Conservation (phyloP, 2,329 filamentous ascomycete genomes). For the Fusarium agapanthi region DNA sequence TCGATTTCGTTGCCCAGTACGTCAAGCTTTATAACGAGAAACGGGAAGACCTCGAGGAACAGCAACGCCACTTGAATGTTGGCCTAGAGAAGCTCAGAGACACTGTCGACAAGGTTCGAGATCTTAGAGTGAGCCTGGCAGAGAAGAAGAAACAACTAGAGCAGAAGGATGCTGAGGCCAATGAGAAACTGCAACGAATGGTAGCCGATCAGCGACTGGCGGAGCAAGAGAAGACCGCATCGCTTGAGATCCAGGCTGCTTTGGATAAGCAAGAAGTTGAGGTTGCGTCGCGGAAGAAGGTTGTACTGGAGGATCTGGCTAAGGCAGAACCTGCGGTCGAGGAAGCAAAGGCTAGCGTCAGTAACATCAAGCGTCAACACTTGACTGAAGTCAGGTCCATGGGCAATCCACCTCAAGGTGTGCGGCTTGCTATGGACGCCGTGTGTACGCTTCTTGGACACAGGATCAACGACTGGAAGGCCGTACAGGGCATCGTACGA, state of each 20-base stretch:
- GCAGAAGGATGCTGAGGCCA: slow-evolving; percentile 92
- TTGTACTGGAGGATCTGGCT: slow-evolving; percentile 87
- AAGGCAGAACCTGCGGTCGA: slow-evolving; percentile 91
- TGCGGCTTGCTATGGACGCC: slow-evolving; percentile 92
- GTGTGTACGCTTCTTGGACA: slow-evolving; percentile 95
- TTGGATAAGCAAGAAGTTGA: slow-evolving; percentile 90
- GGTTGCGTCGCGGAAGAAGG: slow-evolving; percentile 81
- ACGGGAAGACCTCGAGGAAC: slow-evolving; percentile 96
- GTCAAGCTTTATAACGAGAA: slow-evolving; percentile 98
- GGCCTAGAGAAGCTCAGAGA: slow-evolving; percentile 97
- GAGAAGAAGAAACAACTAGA: slow-evolving; percentile 95
- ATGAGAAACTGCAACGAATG: slow-evolving; percentile 97
- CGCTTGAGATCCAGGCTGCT: slow-evolving; percentile 86
- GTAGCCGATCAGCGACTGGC: slow-evolving; percentile 94
- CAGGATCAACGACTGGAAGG: slow-evolving; percentile 90
- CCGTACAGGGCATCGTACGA: slow-evolving; percentile 86
- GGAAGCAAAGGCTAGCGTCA: slow-evolving; percentile 94
- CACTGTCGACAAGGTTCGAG: slow-evolving; percentile 96
- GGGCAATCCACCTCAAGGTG: slow-evolving; percentile 89
- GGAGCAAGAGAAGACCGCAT: slow-evolving; percentile 87
- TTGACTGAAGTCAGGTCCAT: slow-evolving; percentile 97
- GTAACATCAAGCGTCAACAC: slow-evolving; percentile 97
- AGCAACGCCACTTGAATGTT: slow-evolving; percentile 97
- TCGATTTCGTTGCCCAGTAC: slow-evolving; percentile 98
- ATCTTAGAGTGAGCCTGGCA: slow-evolving; percentile 87